Base-by-base conservation (phyloP, 176 grass and related monocot species). In the Melocanna baccifera region DNA sequence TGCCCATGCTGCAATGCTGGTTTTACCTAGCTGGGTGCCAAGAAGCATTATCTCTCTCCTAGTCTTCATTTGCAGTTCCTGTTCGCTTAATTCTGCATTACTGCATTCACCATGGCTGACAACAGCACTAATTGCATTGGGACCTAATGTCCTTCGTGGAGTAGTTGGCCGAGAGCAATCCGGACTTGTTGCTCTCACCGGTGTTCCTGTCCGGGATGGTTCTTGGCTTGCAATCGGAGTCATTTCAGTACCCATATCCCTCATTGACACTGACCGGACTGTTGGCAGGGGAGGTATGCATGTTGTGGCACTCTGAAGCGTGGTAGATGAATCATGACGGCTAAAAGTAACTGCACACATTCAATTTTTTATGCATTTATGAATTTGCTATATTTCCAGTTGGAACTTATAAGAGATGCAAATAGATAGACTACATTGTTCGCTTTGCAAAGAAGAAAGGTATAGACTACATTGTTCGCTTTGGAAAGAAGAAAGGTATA, bases 221-320 rank as follows among this genome's bases (percentile, higher is more conserved):
- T 99, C 96, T 66, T 99, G 91, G 75, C 96, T 99, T 26, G 93
- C 93, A 84, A 99, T 92, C 7, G 96, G 96, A 53, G 96, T 99
- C 96, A 99, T 99, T 78, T 99, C 96, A 36, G 96, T 99, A 22
- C 96, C 96, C 96, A 99, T 96, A 55, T 96, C 96, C 70, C 96
- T 93, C 96, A 99, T 94, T 26, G 93, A 95, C 25, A 99, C 96
- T 5, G 96, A 95, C 52, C 96, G 85, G 42, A 88, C 91, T 37
- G 93, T 96, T 43, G 91, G 86, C 62, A 84, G 87, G 73, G 93
- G 93, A 73, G 78, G 84, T 65, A 96, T 82, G 74, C 91, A 88
- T 78, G 89, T 46, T 63, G 97, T 86, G 62, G 86, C 84, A 75
- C 68, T 96, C 29, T 92, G 89, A 83, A 88, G 83, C 4, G 61